Evolutionary conservation across 306 rosid genomes (phyloP).

Genomic region (Senna tora): DNA sequence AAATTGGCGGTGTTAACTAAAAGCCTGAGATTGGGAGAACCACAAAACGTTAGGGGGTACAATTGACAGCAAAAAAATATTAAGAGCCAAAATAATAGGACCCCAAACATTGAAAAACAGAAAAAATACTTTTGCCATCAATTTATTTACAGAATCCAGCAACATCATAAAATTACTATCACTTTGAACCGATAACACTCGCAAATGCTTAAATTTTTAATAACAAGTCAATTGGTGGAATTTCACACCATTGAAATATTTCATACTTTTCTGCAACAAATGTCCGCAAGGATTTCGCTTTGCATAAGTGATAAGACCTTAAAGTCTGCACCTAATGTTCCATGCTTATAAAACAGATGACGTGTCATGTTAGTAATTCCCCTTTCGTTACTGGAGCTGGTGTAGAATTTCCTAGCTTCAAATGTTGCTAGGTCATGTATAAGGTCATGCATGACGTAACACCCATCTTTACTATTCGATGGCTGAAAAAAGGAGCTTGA

Average conservation of each 20-base stretch:
- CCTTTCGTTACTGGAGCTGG: neutral
- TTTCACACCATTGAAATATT: neutral
- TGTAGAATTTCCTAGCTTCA: constrained; percentile 12
- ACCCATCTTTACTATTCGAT: no score
- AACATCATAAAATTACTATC: neutral
- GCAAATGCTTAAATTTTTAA: constrained; percentile 1
- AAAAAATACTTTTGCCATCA: no score
- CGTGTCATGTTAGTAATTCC: neutral
- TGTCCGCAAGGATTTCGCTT: neutral
- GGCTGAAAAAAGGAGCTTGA: no score
- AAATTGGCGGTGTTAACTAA: no score
- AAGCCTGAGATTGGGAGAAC: no score
- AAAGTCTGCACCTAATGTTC: no score
- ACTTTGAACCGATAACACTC: constrained; percentile 11
- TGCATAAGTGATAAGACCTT: no score
- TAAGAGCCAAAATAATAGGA: no score
- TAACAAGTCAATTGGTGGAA: neutral
- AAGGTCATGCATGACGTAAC: constrained; percentile 35
- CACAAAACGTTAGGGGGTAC: no score
- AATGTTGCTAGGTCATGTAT: constrained; percentile 27
- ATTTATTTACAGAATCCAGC: neutral
- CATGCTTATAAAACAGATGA: neutral
- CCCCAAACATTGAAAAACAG: no score
- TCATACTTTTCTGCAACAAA: neutral
- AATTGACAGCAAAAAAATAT: no score